These are phyloP conservation scores for Candida oleophila DNA, from an alignment of 805 yeast genomes.

Conservation along the genomic window DNA sequence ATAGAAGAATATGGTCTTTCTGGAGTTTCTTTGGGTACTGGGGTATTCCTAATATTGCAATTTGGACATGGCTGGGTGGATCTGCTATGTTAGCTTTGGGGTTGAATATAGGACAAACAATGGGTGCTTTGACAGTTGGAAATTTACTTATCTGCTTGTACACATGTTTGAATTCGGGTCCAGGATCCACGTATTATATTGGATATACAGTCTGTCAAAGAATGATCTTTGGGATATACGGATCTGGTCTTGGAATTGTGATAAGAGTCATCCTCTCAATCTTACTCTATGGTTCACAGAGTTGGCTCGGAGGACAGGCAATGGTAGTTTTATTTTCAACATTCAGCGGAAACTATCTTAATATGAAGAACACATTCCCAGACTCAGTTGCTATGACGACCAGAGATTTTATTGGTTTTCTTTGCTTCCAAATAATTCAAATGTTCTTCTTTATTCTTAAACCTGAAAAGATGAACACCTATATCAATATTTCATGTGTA, in stretches of 20 bases:
- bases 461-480: slow-evolving; percentile 8
- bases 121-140: slow-evolving; percentile 10
- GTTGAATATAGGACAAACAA: slow-evolving; percentile 4
- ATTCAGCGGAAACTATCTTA: slow-evolving; percentile 6
- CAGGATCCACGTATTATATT: slow-evolving; percentile 8
- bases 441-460: slow-evolving; percentile 4
- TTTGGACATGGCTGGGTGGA: slow-evolving; percentile 40
- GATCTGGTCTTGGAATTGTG: slow-evolving; percentile 7
- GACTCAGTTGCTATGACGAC: slow-evolving; percentile 6
- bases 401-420: slow-evolving; percentile 8
- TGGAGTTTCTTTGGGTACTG: slow-evolving; percentile 39
- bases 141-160: slow-evolving; percentile 7
- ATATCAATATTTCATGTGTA: slow-evolving; percentile 6
- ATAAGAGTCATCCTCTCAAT: slow-evolving; percentile 8
- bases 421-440: slow-evolving; percentile 6
- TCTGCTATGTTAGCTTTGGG: slow-evolving; percentile 43
- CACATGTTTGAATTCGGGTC: slow-evolving; percentile 10
- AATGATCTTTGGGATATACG: slow-evolving; percentile 9
- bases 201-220: slow-evolving; percentile 10
- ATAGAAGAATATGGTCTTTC: slow-evolving; percentile 43
- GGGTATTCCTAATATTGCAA: slow-evolving; percentile 42
- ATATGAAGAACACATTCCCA: slow-evolving; percentile 8
- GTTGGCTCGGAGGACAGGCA: slow-evolving; percentile 9
- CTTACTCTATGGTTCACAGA: slow-evolving; percentile 9
- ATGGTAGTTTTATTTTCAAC: slow-evolving; percentile 7